Evolutionary conservation across 2,329 filamentous ascomycete species (phyloP), one percentile per base, ranked within the genome.

Genomic region (Fusarium tuaranense): DNA sequence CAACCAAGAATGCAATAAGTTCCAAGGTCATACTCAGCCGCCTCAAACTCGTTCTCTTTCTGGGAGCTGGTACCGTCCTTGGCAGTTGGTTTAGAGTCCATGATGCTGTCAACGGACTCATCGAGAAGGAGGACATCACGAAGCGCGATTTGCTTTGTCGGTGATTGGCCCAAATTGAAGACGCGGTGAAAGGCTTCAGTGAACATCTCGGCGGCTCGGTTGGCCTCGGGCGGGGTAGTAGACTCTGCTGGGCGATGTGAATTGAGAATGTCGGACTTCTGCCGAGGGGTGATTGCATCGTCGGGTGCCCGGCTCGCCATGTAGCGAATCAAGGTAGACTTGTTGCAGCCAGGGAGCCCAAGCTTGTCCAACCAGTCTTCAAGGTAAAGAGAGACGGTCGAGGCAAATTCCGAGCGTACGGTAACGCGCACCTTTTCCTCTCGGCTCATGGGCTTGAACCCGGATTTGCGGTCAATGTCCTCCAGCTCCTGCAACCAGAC

Each of bases 401-500:
- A 86, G 1, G 88, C 87, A 44, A 85, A 86, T 78, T 91, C 89
- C 58, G 88, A 84, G 60, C 86, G 84, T 20, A 86, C 84, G 4
- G 87, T 87, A 63, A 87, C 84, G 14, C 82, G 80, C 25, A 86
- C 83, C 71, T 89, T 90, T 67, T 89, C 85, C 57, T 86, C 84
- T 34, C 87, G 84, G 60, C 86, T 88, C 67, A 89, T 82, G 14
- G 88, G 86, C 67, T 87, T 87, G 75, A 91, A 90, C 1, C 89
- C 89, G 5, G 88, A 90, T 58, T 88, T 87, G 68, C 85, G 86
- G 68, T 91, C 89, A 81, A 90, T 89, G 38, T 86, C 86, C 72
- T 90, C 87, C 13, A 91, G 80, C 73, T 90, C 88, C 71, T 88
- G 85, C 14, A 91, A 84, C 88, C 89, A 91, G 20, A 85, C 80